phyloP scores from a whole-genome alignment of 768 basidiomycete genomes.

The Boletus edulis region DNA sequence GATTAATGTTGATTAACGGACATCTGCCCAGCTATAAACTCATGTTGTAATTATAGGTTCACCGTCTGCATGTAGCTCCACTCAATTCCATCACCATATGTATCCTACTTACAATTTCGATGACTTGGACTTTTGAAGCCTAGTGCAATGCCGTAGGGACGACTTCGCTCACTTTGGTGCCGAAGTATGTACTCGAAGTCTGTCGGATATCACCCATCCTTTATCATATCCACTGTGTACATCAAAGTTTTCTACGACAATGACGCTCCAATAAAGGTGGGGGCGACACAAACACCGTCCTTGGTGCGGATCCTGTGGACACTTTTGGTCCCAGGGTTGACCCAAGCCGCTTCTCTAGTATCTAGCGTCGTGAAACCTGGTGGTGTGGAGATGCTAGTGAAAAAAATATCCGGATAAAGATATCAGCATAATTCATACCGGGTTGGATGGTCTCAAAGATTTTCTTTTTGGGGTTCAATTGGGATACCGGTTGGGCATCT shows the following conservation, averaged over 20 bases:
- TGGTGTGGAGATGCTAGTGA: background rate
- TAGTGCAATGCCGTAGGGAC: too few species aligned
- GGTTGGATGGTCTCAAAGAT: conserved; percentile 97
- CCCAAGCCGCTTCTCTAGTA: conserved; percentile 79
- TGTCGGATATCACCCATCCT: background rate
- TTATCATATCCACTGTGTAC: background rate
- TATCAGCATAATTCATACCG: conserved; percentile 39
- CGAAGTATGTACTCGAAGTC: background rate
- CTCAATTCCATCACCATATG: background rate
- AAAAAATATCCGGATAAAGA: conserved; percentile 2
- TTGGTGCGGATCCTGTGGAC: conserved; percentile 86
- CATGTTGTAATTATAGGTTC: background rate
- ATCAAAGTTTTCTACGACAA: conserved; percentile 57
- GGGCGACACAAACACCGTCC: conserved; percentile 76
- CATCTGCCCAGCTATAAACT: too few species aligned
- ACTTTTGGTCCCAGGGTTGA: conserved; percentile 75
- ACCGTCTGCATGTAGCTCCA: conserved; percentile 7
- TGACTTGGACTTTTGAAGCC: too few species aligned
- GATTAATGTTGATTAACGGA: conserved; percentile 36
- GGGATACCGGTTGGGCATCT: conserved; percentile 69
- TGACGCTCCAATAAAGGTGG: conserved; percentile 85
- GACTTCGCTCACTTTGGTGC: too few species aligned
- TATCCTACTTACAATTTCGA: too few species aligned
- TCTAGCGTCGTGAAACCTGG: conserved; percentile 88
- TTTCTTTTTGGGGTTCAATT: conserved; percentile 98